Evolutionary conservation across 805 yeast genomes (phyloP), one percentile per base, ranked within the genome.

Genomic region (Yamadazyma akitaensis): DNA sequence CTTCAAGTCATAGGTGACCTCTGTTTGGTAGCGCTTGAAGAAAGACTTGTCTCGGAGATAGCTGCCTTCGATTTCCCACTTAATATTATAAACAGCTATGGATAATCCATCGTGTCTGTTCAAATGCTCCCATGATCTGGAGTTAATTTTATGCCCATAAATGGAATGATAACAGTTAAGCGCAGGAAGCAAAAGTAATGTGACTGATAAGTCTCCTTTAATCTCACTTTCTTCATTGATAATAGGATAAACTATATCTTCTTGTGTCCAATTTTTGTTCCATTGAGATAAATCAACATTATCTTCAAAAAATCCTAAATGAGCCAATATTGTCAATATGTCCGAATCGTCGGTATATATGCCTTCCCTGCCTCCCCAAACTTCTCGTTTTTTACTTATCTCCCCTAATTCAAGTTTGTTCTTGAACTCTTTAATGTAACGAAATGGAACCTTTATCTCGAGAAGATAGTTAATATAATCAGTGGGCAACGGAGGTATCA

Each of bases 291-390:
- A 53, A 45, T 67, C 64, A 2, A 65, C 43, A 4, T 42, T 61
- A 11, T 73, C 61, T 44, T 75, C 63, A 47, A 83, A 72, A 39
- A 84, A 65, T 0, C 97, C 97, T 50, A 82, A 69, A 57, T 94
- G 98, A 51, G 80, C 77, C 43, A 92, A 67, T 0, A 83, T 85
- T 5, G 87, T 73, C 32, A 92, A 73, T 2, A 91, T 68, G 62
- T 92, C 96, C 0, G 96, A 85, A 63, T 92, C 99, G 64, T 94
- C 98, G 0, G 97, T 88, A 64, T 92, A 94, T 0, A 94, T 72
- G 37, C 91, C 96, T 1, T 91, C 79, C 11, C 60, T 60, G 2
- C 76, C 76, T 2, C 99, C 99, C 98, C 98, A 92, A 1, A 90
- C 52, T 39, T 77, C 75, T 42, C 81, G 68, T 31, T 56, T 59